These are phyloP conservation scores for Verticillium isaacii DNA, from an alignment of 2,329 filamentous ascomycete genomes.

Conservation along the genomic window DNA sequence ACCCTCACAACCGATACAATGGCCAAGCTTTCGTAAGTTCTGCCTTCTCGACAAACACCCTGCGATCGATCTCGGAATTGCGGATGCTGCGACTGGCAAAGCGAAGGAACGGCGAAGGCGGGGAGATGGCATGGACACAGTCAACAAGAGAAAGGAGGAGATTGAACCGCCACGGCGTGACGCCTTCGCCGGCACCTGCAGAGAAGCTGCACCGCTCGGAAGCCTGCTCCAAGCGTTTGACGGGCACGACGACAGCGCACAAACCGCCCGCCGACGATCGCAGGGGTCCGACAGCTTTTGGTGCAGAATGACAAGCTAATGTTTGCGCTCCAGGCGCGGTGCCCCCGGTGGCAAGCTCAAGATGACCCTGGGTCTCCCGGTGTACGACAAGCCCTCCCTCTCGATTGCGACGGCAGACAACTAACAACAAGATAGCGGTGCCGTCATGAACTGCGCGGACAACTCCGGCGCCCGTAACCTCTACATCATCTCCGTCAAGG, in stretches of 20 bases:
- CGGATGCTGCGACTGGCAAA: background rate
- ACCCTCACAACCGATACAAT: conserved; percentile 45
- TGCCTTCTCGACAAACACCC: conserved; percentile 4
- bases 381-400: conserved; percentile 61
- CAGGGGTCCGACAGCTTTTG: background rate
- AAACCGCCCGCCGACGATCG: background rate
- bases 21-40: conserved; percentile 60
- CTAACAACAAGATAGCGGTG: conserved; percentile 62
- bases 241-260: background rate
- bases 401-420: conserved; percentile 3
- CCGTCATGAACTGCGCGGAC: conserved; percentile 99
- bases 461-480: conserved; percentile 98
- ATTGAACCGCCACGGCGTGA: conserved; percentile 5
- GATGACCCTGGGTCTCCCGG: conserved; percentile 99
- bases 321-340: conserved; percentile 58
- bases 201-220: no score
- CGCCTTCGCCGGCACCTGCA: background rate
- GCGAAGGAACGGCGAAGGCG: conserved; percentile 8
- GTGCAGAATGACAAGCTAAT: conserved; percentile 23
- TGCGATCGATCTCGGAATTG: conserved; percentile 10
- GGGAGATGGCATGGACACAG: background rate
- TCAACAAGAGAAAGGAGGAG: background rate
- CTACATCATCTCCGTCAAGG: conserved; percentile 99
- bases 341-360: conserved; percentile 99
- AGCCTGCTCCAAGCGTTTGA: background rate